Evolutionary conservation across 768 basidiomycete species (phyloP).

Genomic region (Cystofilobasidium ferigula): DNA sequence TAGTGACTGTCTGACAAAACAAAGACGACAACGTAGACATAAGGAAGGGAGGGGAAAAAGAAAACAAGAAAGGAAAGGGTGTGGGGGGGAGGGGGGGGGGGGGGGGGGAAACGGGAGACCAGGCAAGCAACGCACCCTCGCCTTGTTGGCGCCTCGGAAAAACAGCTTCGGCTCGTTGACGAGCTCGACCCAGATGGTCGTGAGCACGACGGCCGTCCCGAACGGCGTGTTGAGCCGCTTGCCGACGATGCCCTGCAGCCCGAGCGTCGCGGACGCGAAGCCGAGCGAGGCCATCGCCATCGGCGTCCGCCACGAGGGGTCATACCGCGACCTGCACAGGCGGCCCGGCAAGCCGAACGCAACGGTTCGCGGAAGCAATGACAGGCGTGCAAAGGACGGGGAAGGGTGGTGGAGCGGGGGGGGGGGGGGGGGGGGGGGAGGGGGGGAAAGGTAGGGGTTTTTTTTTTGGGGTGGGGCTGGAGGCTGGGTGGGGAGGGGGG

Average conservation of each 20-base stretch:
- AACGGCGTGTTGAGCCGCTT: constrained; percentile 12
- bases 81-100: no score
- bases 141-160: constrained; percentile 31
- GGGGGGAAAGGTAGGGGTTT: no score
- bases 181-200: constrained; percentile 75
- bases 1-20: no score
- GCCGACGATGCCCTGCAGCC: constrained; percentile 47
- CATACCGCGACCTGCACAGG: constrained; percentile 41
- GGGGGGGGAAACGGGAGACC: no score
- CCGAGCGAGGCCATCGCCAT: constrained; percentile 60
- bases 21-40: not conserved
- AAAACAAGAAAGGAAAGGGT: no score
- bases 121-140: not conserved
- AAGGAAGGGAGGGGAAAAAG: not conserved
- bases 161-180: constrained; percentile 71
- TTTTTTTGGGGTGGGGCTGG: no score
- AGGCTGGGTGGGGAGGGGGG: no score
- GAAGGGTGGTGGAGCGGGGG: no score
- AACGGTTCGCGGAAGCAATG: not conserved
- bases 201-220: constrained; percentile 28
- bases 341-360: no score
- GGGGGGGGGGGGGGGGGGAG: no score
- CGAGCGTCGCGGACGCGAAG: constrained; percentile 68
- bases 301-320: constrained; percentile 60
- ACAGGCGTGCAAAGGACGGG: not conserved